Evolutionary conservation across 2,329 filamentous ascomycete genomes (phyloP), one percentile per base, ranked within the genome.

Genomic region (Fusarium domesticum): DNA sequence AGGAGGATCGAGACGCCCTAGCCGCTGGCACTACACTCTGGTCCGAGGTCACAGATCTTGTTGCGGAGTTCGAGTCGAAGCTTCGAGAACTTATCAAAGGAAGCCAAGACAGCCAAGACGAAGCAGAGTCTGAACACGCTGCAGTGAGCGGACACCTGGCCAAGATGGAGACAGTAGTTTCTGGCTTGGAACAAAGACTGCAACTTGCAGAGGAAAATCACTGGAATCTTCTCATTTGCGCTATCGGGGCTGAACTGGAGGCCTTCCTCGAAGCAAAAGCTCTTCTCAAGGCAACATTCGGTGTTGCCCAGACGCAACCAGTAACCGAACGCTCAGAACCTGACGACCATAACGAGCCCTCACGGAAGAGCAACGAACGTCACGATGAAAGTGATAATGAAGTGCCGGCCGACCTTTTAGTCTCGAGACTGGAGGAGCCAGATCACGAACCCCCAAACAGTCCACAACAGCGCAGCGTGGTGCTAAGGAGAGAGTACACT

Each of bases 211-310:
- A 86, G 48, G 68, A 72, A 1, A 78, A 78, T 44, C 74, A 76
- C 14, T 92, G 87, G 87, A 90, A 85, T 44, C 68, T 91, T 14
- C 71, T 92, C 15, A 82, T 90, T 5, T 87, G 81, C 39, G 86
- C 85, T 10, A 81, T 92, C 25, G 85, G 86, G 1, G 87, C 87
- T 0, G 87, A 89, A 62, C 60, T 87, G 2, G 82, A 85, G 46
- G 83, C 84, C 3, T 83, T 87, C 48, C 69, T 69, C 23, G 77
- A 84, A 56, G 83, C 82, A 1, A 74, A 76, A 53, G 64, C 70
- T 3, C 70, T 88, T 33, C 66, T 88, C n/a, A 48, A 57, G 32
- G 47, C 46, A 11, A 50, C 54, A 3, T 38, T 60, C 5, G 53
- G 49, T 11, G 31, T 43, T 7, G 7, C 38, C 15, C 50, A 54